phyloP scores from a whole-genome alignment of 306 rosid genomes.

The Cucumis hystrix region DNA sequence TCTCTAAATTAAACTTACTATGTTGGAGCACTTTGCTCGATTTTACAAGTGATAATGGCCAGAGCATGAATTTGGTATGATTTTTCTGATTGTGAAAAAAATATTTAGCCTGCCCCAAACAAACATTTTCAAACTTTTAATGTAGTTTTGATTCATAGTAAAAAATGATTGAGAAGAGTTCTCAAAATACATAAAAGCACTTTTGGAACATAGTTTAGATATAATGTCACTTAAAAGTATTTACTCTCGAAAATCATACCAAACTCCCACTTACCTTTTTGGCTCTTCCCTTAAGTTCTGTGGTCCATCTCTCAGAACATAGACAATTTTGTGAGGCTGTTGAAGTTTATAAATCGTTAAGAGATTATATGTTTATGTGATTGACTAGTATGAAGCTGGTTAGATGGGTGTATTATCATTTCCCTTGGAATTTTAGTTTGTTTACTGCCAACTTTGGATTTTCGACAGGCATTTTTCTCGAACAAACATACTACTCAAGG shows the following conservation, averaged over 20 bases:
- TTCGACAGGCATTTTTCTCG: slow-evolving; percentile 78
- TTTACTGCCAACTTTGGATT: not conserved
- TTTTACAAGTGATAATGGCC: not conserved
- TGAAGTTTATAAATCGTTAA: not conserved
- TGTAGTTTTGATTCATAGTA: not conserved
- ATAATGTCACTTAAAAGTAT: not conserved
- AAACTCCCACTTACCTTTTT: not conserved
- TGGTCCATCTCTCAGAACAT: not conserved
- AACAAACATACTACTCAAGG: slow-evolving; percentile 65
- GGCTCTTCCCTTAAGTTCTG: not conserved
- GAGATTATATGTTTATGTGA: not conserved
- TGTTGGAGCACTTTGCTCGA: not conserved
- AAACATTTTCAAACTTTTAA: not conserved
- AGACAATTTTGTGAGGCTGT: not conserved
- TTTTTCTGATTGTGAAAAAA: not conserved
- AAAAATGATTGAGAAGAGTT: not conserved
- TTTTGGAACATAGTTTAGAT: not conserved
- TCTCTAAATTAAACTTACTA: not conserved
- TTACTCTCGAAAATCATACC: not conserved
- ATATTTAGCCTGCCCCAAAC: no score
- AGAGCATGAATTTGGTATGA: not conserved
- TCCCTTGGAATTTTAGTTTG: not conserved
- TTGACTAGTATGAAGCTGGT: not conserved
- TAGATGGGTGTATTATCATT: not conserved
- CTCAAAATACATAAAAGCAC: not conserved